Evolutionary conservation across 139 green algal genomes (phyloP).

Genomic region (Closterium sp.): DNA sequence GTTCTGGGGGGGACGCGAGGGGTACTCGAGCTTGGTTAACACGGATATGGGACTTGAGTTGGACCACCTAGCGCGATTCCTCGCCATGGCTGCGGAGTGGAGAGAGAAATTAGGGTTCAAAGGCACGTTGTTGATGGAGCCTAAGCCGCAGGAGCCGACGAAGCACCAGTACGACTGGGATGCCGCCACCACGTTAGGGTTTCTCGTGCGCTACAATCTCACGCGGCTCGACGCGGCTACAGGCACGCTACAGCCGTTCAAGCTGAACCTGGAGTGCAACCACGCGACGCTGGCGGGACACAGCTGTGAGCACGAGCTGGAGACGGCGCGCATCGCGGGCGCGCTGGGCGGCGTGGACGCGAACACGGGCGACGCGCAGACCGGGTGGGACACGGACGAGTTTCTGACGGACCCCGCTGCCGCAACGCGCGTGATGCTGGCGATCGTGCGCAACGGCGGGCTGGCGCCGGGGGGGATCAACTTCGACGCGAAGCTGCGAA

Average conservation of each 20-base stretch:
- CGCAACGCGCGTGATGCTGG: conserved; percentile 58
- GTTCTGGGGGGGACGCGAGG: conserved; percentile 77
- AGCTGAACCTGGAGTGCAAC: conserved; percentile 83
- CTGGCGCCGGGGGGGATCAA: conserved; percentile 66
- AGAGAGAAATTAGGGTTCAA: conserved; percentile 60
- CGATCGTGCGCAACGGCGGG: conserved; percentile 48
- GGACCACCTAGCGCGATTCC: conserved; percentile 61
- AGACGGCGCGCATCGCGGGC: conserved; percentile 57
- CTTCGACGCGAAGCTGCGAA: conserved; percentile 74
- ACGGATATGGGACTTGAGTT: conserved; percentile 69
- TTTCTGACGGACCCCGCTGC: conserved; percentile 66
- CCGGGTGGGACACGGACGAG: conserved; percentile 78
- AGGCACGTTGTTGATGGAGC: conserved; percentile 67
- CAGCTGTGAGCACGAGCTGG: conserved; percentile 53
- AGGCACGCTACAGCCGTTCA: conserved; percentile 56
- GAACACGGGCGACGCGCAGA: conserved; percentile 71
- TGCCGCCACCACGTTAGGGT: conserved; percentile 63
- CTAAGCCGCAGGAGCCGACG: conserved; percentile 73
- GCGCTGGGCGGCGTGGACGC: conserved; percentile 70
- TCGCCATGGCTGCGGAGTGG: conserved; percentile 59
- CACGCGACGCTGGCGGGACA: conserved; percentile 72
- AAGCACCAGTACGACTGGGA: conserved; percentile 76
- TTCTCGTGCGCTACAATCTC: conserved; percentile 65
- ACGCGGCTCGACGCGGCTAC: too few relatives aligned
- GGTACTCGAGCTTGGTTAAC: conserved; percentile 73